Percentiles rank a stretch among this genome's conserved stretches.
These are phyloP conservation scores for Mimosa bimucronata DNA, from an alignment of 306 rosid species.

Conservation along the genomic window DNA sequence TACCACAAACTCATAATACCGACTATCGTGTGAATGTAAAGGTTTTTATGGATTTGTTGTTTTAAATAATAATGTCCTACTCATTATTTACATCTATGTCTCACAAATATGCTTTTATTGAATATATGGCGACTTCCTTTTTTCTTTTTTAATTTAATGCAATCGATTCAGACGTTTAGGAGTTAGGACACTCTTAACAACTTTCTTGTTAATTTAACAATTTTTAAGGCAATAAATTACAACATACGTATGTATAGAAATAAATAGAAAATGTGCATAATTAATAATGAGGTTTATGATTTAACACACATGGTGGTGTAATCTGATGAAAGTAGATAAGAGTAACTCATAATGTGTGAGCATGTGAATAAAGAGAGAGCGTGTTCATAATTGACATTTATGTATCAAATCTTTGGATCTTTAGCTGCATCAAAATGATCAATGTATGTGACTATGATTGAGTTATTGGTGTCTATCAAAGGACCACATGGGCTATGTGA, in stretches of 20 bases:
- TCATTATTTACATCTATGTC: neutral
- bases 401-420: conserved; percentile 4
- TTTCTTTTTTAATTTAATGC: neutral
- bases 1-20: too few relatives aligned
- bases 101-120: too few relatives aligned
- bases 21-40: too few relatives aligned
- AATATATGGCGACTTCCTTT: neutral
- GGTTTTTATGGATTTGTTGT: too few relatives aligned
- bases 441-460: neutral
- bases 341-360: neutral
- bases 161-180: neutral
- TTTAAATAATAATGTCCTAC: too few relatives aligned
- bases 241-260: neutral
- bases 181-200: neutral
- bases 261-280: neutral
- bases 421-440: neutral
- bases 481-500: neutral
- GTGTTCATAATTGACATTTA: neutral
- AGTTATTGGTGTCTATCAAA: neutral
- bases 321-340: neutral
- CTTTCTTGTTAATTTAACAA: neutral
- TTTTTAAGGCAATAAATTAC: neutral
- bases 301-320: neutral
- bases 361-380: conserved; percentile 6
- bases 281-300: conserved; percentile 1